Conservation (phyloP, 129 eudicot species). For the Glebionis coronaria region DNA sequence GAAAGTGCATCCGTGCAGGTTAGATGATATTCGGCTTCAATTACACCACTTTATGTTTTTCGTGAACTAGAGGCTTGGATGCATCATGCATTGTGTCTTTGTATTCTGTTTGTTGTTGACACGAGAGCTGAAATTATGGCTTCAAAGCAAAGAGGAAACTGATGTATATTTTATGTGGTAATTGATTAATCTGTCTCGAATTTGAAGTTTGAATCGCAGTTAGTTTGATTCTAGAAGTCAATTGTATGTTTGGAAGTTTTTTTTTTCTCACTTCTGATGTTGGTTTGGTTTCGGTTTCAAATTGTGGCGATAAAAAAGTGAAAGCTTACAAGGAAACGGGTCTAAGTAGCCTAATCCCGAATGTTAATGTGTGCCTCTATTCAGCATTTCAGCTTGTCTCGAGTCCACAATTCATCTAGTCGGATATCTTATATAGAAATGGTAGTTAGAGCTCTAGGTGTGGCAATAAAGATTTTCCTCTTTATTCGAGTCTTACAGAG, state of each 20-base stretch:
- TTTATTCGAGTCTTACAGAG: no score
- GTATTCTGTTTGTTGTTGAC: constrained; percentile 9
- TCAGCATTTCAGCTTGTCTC: no score
- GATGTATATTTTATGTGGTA: not conserved
- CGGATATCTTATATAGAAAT: no score
- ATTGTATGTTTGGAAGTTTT: not conserved
- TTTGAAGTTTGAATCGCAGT: not conserved
- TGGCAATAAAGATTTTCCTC: no score
- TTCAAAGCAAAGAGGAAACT: constrained; percentile 5
- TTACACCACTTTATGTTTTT: not conserved
- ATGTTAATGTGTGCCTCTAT: no score
- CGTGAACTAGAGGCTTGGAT: not conserved
- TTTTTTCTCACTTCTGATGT: not conserved
- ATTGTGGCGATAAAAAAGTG: not conserved
- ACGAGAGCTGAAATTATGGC: not conserved
- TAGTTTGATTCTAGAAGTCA: not conserved
- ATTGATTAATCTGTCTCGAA: not conserved
- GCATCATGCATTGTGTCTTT: not conserved
- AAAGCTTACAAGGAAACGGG: not conserved
- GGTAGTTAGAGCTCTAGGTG: no score
- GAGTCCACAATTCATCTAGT: no score
- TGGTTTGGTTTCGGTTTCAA: not conserved
- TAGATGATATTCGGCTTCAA: not conserved
- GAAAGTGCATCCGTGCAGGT: constrained; percentile 6
- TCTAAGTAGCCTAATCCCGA: not conserved